phyloP scores from a whole-genome alignment of 768 basidiomycete species.

The Leucosporidium yakuticum region DNA sequence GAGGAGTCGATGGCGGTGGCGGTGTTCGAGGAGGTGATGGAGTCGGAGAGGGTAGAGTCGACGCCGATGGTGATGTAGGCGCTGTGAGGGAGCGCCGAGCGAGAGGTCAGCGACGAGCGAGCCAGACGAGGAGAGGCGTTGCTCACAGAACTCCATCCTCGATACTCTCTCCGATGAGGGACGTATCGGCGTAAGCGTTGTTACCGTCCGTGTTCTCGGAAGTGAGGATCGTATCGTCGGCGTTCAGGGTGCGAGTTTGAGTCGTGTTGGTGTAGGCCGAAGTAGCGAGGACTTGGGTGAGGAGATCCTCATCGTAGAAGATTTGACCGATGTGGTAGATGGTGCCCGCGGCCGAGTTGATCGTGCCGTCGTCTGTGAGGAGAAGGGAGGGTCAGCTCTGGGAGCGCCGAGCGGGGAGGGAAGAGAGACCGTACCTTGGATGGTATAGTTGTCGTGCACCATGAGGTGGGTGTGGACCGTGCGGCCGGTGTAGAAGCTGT shows the following conservation, averaged over 20 bases:
- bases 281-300: constrained; percentile 39
- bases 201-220: constrained; percentile 36
- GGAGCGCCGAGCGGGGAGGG: not conserved
- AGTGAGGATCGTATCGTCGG: constrained; percentile 42
- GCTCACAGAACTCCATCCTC: constrained; percentile 15
- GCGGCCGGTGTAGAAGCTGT: constrained; percentile 38
- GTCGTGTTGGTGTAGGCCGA: constrained; percentile 41
- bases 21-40: constrained; percentile 9
- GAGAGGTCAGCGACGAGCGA: not conserved
- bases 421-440: not conserved
- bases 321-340: constrained; percentile 46
- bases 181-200: constrained; percentile 40
- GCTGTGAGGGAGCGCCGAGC: not conserved
- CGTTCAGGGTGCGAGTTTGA: constrained; percentile 40
- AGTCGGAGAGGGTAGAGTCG: constrained; percentile 7
- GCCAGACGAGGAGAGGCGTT: not conserved
- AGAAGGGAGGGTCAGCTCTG: not conserved
- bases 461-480: constrained; percentile 47
- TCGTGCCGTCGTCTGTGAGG: constrained; percentile 32
- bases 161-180: constrained; percentile 29
- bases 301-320: constrained; percentile 46
- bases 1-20: not conserved
- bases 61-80: constrained; percentile 24
- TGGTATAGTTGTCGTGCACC: constrained; percentile 39
- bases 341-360: constrained; percentile 41